Base-by-base conservation (phyloP, 306 rosid genomes). In the Trichosanthes truncata region DNA sequence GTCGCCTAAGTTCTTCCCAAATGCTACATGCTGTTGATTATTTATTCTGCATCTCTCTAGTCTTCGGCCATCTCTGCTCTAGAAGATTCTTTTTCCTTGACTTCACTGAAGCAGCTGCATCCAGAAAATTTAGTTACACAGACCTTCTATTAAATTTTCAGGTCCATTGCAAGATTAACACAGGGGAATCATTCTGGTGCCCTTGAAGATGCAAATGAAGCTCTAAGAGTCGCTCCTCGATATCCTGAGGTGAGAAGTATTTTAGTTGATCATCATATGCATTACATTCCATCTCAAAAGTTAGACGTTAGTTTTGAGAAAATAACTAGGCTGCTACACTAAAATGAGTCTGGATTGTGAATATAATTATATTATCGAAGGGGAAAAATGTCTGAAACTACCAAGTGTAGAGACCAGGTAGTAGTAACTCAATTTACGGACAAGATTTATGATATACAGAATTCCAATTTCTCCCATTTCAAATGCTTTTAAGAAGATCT, bases 151-250 rank as follows among this genome's bases (percentile, higher is more conserved):
- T 31, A 81, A 40, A 66, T 33, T 49, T 86, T 80, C 84, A 94
- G 97, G 94, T 90, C 98, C 53, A 21, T 48, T 12, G 91, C 89
- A 80, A 86, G 95, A 86, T 80, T 94, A 71, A 95, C 89, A 60
- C 63, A 85, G 86, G 90, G 87, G 21, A 90, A 92, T 84, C 82
- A 81, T 81, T 43, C 85, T 31, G 96, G 89, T 52, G 96, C 96
- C 45, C 97, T 94, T 65, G 82, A 88, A 80, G 98, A 88, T 84
- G 91, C 95, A 1, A 85, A 26, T 35, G 87, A 89, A 85, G 93
- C 97, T 82, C 82, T 89, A 88, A 74, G 74, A 56, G 83, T 89
- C n/a, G 85, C 86, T 66, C 93, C 97, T 63, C 83, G 36, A 3
- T 89, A 87, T 87, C 75, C 79, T 20, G 96, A 94, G 96, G 98